Evolutionary conservation across 2,329 filamentous ascomycete genomes (phyloP).

Genomic region (Aureobasidium mangrovei): DNA sequence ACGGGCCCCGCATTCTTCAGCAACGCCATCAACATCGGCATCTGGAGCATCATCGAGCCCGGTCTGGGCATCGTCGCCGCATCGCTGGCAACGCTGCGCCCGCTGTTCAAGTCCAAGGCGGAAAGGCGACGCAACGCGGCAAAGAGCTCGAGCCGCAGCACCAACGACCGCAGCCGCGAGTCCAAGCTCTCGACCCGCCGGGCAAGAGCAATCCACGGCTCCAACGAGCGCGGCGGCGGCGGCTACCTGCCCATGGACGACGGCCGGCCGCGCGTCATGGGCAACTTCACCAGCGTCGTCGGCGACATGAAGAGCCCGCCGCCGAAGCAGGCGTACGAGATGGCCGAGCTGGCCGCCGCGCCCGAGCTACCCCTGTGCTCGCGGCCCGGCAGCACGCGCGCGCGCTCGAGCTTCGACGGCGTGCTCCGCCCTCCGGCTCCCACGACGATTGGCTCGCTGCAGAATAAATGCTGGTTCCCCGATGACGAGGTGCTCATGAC

Average conservation of each 20-base stretch:
- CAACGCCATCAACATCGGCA: conserved; percentile 20
- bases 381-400: no score
- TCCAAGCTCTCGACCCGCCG: neutral
- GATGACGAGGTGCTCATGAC: conserved; percentile 6
- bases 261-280: neutral
- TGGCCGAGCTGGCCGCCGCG: neutral
- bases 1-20: conserved; percentile 20
- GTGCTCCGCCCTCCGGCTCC: neutral
- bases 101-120: conserved; percentile 18
- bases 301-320: neutral
- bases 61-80: conserved; percentile 29
- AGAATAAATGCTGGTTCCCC: conserved; percentile 6
- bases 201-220: neutral
- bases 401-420: no score
- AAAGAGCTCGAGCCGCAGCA: neutral
- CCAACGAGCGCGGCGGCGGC: neutral
- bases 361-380: no score
- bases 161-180: neutral
- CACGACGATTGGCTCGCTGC: neutral
- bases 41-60: conserved; percentile 25
- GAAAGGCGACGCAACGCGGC: neutral
- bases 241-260: conserved; percentile 1
- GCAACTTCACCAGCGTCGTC: conserved; percentile 2
- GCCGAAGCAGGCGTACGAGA: neutral
- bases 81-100: conserved; percentile 26